A percentile compares a stretch with the other conserved stretches of the same genome.
Conservation (phyloP, 257 asterid genomes). For the Solanum bulbocastanum region DNA sequence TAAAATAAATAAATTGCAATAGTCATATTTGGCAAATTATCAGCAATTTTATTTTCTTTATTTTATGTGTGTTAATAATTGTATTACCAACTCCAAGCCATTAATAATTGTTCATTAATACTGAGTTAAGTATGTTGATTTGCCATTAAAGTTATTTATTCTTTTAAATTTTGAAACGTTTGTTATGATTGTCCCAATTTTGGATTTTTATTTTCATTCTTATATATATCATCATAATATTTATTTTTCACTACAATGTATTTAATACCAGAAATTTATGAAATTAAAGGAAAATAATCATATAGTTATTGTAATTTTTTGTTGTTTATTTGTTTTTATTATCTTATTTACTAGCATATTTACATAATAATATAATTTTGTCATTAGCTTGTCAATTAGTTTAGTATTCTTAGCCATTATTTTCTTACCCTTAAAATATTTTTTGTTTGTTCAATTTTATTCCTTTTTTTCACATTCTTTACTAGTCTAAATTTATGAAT, state of each 20-base stretch:
- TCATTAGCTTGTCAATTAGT: background rate
- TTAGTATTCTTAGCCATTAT: background rate
- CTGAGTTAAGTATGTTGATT: background rate
- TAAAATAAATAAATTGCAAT: background rate
- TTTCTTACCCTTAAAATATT: background rate
- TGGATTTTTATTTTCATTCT: background rate
- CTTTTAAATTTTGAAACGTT: background rate
- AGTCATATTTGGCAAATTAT: background rate
- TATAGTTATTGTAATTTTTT: background rate
- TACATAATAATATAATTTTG: too few species aligned
- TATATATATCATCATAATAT: background rate
- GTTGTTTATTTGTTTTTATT: too few species aligned
- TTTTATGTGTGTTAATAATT: background rate
- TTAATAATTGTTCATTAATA: background rate
- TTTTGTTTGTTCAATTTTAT: background rate
- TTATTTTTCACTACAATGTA: background rate
- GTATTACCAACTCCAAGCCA: background rate
- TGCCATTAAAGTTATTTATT: background rate
- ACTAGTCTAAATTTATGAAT: background rate
- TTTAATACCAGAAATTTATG: background rate
- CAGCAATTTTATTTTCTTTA: background rate
- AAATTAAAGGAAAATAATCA: background rate
- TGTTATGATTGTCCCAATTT: background rate
- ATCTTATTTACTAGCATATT: background rate
- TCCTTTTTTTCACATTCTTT: background rate